A percentile compares a stretch with the other conserved stretches of the same genome.
These are phyloP conservation scores for Mucor lusitanicus DNA, from an alignment of 371 early-diverging fungal genomes.

Conservation along the genomic window DNA sequence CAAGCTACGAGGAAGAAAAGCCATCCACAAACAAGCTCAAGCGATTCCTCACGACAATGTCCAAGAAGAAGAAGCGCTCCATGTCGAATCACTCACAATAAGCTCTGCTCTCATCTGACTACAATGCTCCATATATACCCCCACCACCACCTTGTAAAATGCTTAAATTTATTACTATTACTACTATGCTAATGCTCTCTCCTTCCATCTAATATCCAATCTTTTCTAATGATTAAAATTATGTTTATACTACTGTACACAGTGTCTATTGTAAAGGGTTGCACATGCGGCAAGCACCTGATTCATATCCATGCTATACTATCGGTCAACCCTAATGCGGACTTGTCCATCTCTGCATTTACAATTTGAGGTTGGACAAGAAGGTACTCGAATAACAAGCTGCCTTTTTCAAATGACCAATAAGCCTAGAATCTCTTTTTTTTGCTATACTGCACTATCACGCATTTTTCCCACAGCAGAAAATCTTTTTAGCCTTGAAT, in stretches of 20 bases:
- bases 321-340: not conserved
- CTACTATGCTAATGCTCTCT: not conserved
- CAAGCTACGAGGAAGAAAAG: constrained; percentile 4
- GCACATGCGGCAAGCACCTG: not conserved
- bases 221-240: not conserved
- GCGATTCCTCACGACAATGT: constrained; percentile 22
- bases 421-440: not conserved
- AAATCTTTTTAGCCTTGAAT: not conserved
- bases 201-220: not conserved
- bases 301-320: not conserved
- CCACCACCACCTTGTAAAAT: not conserved
- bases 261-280: not conserved
- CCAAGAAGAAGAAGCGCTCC: constrained; percentile 16
- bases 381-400: not conserved
- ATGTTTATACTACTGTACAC: not conserved
- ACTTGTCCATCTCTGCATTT: not conserved
- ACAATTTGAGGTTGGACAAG: not conserved
- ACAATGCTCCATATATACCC: not conserved
- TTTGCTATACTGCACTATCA: not conserved
- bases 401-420: not conserved
- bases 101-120: not conserved
- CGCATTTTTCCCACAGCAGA: not conserved
- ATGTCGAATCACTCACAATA: constrained; percentile 16
- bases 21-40: constrained; percentile 10
- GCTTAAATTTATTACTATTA: not conserved